Conservation (phyloP, 331 rosid species). For the Malus hybrid region DNA sequence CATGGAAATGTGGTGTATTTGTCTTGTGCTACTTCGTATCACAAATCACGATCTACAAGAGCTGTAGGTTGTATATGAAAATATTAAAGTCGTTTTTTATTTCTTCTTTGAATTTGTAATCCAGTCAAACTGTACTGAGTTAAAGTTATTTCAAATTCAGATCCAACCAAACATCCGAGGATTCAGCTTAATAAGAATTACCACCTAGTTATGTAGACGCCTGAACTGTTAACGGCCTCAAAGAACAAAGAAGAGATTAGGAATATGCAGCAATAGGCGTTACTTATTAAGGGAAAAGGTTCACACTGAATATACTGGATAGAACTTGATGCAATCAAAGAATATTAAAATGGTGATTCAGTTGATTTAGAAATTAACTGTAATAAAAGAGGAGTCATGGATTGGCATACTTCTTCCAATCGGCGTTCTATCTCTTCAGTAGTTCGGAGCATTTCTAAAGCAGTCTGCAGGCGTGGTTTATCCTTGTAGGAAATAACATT, state of each 20-base stretch:
- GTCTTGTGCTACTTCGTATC: neutral
- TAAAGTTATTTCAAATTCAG: neutral
- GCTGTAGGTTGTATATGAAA: neutral
- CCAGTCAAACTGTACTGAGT: neutral
- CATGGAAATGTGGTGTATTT: neutral
- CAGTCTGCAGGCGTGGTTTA: conserved; percentile 76
- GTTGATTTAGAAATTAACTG: neutral
- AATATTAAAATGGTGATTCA: neutral
- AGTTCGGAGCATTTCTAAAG: conserved; percentile 66
- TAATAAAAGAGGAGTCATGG: conserved; percentile 2
- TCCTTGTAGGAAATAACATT: conserved; percentile 76
- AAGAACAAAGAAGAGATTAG: neutral
- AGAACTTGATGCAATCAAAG: neutral
- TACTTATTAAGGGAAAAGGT: neutral
- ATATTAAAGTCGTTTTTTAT: neutral
- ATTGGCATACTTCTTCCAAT: conserved; percentile 46
- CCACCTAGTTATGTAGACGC: neutral
- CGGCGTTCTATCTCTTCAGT: conserved; percentile 73
- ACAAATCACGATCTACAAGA: neutral
- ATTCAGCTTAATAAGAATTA: neutral
- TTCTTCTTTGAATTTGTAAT: neutral
- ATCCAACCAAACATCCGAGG: neutral
- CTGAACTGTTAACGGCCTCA: neutral
- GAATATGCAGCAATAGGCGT: neutral
- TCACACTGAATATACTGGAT: neutral